Evolutionary conservation across 805 yeast species (phyloP).

Genomic region (Candida pini): DNA sequence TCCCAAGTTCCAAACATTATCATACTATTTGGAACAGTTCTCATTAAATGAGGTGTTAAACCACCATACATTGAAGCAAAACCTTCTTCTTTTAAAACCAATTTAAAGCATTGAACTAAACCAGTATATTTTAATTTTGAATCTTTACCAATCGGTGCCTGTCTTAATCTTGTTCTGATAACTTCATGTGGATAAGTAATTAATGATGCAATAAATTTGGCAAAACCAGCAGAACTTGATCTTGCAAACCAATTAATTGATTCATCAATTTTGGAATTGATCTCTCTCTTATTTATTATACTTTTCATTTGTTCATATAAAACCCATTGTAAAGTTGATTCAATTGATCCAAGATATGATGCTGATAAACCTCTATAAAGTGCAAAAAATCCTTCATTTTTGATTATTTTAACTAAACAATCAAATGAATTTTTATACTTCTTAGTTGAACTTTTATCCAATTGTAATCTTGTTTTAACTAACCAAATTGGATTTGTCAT

Average conservation of each 20-base stretch:
- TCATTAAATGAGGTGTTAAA: constrained; percentile 88
- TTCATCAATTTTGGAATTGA: constrained; percentile 48
- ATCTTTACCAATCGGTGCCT: constrained; percentile 71
- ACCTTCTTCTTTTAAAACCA: constrained; percentile 91
- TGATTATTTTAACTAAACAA: constrained; percentile 64
- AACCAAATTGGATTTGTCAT: constrained; percentile 98
- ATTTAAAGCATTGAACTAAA: constrained; percentile 75
- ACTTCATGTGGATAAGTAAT: constrained; percentile 97
- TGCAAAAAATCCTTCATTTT: constrained; percentile 73
- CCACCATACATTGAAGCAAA: constrained; percentile 94
- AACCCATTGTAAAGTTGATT: constrained; percentile 94
- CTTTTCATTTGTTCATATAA: constrained; percentile 91
- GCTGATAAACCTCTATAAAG: constrained; percentile 91
- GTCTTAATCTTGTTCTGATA: constrained; percentile 90
- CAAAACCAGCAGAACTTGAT: constrained; percentile 96
- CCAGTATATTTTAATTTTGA: constrained; percentile 89
- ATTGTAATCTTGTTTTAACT: constrained; percentile 87
- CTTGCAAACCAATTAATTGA: constrained; percentile 89
- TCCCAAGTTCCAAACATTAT: constrained; percentile 99
- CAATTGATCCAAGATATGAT: constrained; percentile 88
- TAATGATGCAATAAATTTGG: constrained; percentile 87
- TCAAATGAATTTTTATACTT: constrained; percentile 81
- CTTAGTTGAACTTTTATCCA: constrained; percentile 64
- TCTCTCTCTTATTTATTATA: constrained; percentile 49
- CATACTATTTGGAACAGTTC: constrained; percentile 97